Evolutionary conservation across 768 basidiomycete species (phyloP).

Genomic region (Lactarius akahatsu): DNA sequence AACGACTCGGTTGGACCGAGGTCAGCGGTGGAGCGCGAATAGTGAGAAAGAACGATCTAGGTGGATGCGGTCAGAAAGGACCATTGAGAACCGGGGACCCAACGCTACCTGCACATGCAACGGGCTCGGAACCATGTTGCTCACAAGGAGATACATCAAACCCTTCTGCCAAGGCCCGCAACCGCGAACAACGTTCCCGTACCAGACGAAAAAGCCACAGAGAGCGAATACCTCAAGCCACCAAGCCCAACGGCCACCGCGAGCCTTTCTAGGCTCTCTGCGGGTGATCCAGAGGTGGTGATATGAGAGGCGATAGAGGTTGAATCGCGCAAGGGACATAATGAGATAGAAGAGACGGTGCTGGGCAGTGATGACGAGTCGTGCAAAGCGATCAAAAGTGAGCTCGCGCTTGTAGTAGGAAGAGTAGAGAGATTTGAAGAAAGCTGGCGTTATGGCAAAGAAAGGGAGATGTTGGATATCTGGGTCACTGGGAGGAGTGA

Average conservation of each 20-base stretch:
- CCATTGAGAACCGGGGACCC: not conserved
- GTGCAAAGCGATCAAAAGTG: constrained; percentile 69
- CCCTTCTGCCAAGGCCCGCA: constrained; percentile 71
- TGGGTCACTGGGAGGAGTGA: constrained; percentile 56
- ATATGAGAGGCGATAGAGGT: constrained; percentile 90
- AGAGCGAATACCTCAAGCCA: constrained; percentile 73
- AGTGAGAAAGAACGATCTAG: constrained; percentile 96
- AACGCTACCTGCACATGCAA: constrained; percentile 85
- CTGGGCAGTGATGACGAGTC: constrained; percentile 69
- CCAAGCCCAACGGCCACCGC: constrained; percentile 77
- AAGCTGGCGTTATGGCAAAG: constrained; percentile 87
- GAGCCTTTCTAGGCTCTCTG: constrained; percentile 59
- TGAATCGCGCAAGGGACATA: constrained; percentile 89
- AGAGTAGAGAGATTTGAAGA: constrained; percentile 85
- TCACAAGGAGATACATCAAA: constrained; percentile 76
- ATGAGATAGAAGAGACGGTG: constrained; percentile 92
- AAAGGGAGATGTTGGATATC: constrained; percentile 91
- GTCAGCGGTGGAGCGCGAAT: constrained; percentile 90
- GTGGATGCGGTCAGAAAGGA: not conserved
- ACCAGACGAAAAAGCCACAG: constrained; percentile 90
- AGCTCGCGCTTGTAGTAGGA: constrained; percentile 93
- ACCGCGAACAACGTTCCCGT: constrained; percentile 61
- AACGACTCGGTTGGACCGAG: constrained; percentile 91
- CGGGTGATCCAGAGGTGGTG: constrained; percentile 64
- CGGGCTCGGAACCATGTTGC: constrained; percentile 83